phyloP scores from a whole-genome alignment of 2,329 filamentous ascomycete genomes.

The Fusarium succisae region DNA sequence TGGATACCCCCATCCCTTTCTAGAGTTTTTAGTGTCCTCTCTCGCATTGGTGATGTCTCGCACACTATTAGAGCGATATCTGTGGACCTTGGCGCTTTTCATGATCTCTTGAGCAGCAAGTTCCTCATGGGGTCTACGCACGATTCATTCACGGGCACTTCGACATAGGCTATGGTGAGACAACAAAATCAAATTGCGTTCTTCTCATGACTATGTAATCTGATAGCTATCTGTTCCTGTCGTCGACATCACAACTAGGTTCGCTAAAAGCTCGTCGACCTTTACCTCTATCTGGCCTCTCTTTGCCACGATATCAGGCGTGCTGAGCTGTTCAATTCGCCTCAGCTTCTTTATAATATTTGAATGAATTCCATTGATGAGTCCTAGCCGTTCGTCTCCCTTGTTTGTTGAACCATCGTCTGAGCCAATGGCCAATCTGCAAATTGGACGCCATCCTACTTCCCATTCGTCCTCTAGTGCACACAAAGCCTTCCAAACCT shows the following conservation, averaged over 20 bases:
- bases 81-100: fast-evolving
- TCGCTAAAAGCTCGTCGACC: background rate
- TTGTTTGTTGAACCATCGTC: fast-evolving
- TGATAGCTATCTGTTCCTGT: background rate
- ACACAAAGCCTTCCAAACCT: background rate
- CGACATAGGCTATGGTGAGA: background rate
- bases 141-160: fast-evolving
- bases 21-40: fast-evolving
- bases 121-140: fast-evolving
- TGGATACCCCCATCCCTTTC: fast-evolving
- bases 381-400: fast-evolving
- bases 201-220: fast-evolving
- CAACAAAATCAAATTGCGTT: too few relatives aligned
- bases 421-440: too few relatives aligned
- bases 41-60: background rate
- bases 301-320: fast-evolving
- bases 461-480: fast-evolving
- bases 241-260: fast-evolving
- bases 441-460: too few relatives aligned
- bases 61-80: fast-evolving
- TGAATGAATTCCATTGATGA: fast-evolving
- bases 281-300: background rate
- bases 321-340: fast-evolving
- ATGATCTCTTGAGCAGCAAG: background rate
- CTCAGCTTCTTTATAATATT: background rate